Base-by-base conservation (phyloP, 495 filamentous ascomycete species). In the Hyphodiscus hymeniophilus region DNA sequence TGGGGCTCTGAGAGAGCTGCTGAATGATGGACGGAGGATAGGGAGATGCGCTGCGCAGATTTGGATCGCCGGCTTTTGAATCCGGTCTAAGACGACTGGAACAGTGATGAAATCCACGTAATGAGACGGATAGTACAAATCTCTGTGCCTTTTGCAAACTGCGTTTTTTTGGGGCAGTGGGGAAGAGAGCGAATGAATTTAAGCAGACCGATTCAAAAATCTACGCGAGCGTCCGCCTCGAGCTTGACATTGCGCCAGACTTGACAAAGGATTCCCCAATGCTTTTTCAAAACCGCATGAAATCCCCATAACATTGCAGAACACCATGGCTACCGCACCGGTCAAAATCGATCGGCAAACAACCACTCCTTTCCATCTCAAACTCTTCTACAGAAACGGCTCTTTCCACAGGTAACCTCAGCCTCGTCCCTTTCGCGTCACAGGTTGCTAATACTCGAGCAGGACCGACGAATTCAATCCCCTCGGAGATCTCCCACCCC, bases 291-390 rank as follows among this genome's bases (percentile, higher is more conserved):
- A 7, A 6, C 33, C 20, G 21, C 20, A 40, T 21, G 7, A 42
- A 57, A 59, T 50, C 26, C 26, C 10, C 50, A 51, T 49, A 3
- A 49, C 41, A 43, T 36, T 40, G 31, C 38, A n/a, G 28, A 20
- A 31, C 16, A 30, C 39, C 42, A 45, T 55, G 47, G 39, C 51
- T 13, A 20, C 35, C 24, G 17, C 44, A 15, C 41, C 63, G 10
- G 28, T 45, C 38, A 75, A 75, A 51, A 62, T 83, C 50, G 78
- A 88, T 66, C 79, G 88, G 61, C 79, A 88, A 67, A 72, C 77
- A 33, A 88, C 83, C 26, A 80, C 84, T 1, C 92, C 92, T 32
- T 95, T 96, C 70, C 80, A 90, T 59, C 73, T 98, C 13, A 91
- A 86, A 62, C 78, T 96, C 56, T 95, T 91, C 72, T 94, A 94